Evolutionary conservation across 768 basidiomycete genomes (phyloP), one percentile per base, ranked within the genome.

Genomic region (Phylloporus rhodoxanthus): DNA sequence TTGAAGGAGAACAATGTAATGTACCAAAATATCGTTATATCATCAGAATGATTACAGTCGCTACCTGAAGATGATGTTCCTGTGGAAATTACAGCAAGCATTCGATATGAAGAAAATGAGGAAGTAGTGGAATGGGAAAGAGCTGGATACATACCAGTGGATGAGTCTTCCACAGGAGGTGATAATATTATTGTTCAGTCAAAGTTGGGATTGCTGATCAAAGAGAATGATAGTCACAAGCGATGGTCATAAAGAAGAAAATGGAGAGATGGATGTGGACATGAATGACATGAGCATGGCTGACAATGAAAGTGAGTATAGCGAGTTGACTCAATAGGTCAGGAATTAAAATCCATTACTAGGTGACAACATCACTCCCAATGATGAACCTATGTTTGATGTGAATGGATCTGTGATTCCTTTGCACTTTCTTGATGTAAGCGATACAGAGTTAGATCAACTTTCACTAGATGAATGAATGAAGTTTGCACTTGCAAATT

Each of bases 41-140:
- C 52, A 39, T 43, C 48, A 4, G 57, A 48, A 32, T 43, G 49
- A 0, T 25, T 74, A 9, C 5, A 19, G 0, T 23, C 38, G 5
- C 46, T 73, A 0, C 72, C 72, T 0, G 62, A 62, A 15, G 58
- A 71, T 39, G 63, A 49, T 1, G 52, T 74, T 2, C 73, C 71
- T 1, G 20, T 50, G 0, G 68, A 71, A 43, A 59, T 74, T 1
- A 1, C 56, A 0, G 15, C 45, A 9, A 19, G 10, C 17, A 20
- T 62, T 1, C 50, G 53, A 21, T 44, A 63, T 13, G 60, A 63
- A 1, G 23, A 1, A 0, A 61, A 72, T 46, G 42, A 47, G 0
- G 49, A 39, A 0, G 32, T 54, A 1, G 23, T 64, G 0, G 55
- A 58, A 2, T 4, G 43, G 13, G 73, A 75, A 54, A 48, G 59